Base-by-base conservation (phyloP, 306 rosid genomes). In the Rosa chinensis region DNA sequence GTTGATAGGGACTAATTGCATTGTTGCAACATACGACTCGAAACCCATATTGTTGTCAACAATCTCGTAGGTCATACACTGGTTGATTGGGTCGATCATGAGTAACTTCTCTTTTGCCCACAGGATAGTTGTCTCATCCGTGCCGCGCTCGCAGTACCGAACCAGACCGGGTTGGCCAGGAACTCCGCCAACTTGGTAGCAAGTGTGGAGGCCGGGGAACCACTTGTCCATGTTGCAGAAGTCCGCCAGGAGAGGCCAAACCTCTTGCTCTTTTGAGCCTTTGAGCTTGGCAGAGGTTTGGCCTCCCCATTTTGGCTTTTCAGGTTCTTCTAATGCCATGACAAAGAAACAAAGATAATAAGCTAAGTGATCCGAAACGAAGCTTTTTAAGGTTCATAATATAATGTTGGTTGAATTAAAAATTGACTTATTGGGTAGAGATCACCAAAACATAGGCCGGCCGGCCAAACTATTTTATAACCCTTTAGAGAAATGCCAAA, bases 41-140 rank as follows among this genome's bases (percentile, higher is more conserved):
- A 92, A 53, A 16, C 93, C 94, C 9, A 86, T 1, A 79, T 92
- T 92, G 82, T 72, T 86, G 0, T 86, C 92, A 10, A 16, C 4
- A 35, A 87, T 0, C 80, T 85, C 86, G 21, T 90, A 92, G 61
- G 85, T 81, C 82, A 92, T 37, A 48, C 70, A 71, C 4, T 78
- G 88, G 55, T 80, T 74, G 55, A 80, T 4, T 1, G 94, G 86
- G 77, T 92, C 90, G 3, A 84, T 76, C 42, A 52, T 4, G 2
- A 87, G 63, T 0, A 92, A 84, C 83, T 77, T 88, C 87, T 92
- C 97, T 45, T 84, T 90, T 16, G 70, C 89, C 90, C 90, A 90
- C 23, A 2, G 5, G 69, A 73, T 44, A 10, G 66, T 71, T 3
- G 77, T 5, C 25, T 66, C 68, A 20, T 20, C 70, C 5, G 8